Evolutionary conservation across 1,284 basidiomycete genomes (phyloP), one percentile per base, ranked within the genome.

Genomic region (Caloboletus inedulis): DNA sequence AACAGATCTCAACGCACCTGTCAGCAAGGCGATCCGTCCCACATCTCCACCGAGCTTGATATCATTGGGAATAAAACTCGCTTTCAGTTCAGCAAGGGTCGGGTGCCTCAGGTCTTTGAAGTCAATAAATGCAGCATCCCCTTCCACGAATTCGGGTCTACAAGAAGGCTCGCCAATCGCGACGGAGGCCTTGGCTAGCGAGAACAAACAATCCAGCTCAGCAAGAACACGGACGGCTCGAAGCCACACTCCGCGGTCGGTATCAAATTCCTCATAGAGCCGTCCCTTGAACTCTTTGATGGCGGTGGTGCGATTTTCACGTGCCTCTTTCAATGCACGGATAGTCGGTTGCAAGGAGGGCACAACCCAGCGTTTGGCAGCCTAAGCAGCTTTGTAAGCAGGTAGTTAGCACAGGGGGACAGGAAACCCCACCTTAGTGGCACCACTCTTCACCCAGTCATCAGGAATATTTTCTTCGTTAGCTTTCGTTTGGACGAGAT

Each of bases 91-190:
- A 18, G 80, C 84, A 63, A 95, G 72, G 8, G 88, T 87, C 1
- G 97, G 96, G 70, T 99, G 97, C 57, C 97, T 78, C 41, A 95
- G 74, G 58, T 88, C 79, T 61, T 84, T 76, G 65, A 95, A 95
- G 55, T 92, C 84, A 46, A 94, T 66, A 59, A 85, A 84, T 3
- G 94, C 92, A 30, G 81, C 76, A 53, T 89, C 85, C 21, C 84
- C 81, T 44, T 92, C 89, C 19, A 96, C 78, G 57, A 99, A 87
- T 63, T 88, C 82, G 0, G 97, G 97, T 55, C 97, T 77, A 68
- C 96, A 98, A 37, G 85, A 81, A 3, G 97, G 97, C 71, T 96
- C 91, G 41, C 94, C 95, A 47, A 99, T 82, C 12, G 92, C 91
- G 31, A 76, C 71, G 1, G 95, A 98, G 0, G 94, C 82, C 70